phyloP scores from a whole-genome alignment of 2,329 filamentous ascomycete genomes.

The Ciborinia camelliae region DNA sequence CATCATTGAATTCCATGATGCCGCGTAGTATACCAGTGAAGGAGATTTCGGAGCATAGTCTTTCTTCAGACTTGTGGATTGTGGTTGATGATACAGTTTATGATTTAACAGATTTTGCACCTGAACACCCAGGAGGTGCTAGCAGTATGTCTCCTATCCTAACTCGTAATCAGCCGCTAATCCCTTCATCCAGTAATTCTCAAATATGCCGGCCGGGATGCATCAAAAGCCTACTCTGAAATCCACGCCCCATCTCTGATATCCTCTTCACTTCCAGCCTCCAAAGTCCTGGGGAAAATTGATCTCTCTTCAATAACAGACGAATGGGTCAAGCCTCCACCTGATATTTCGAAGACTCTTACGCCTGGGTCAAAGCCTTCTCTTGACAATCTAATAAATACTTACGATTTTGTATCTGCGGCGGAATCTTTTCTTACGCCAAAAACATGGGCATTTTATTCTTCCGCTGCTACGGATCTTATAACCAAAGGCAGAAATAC shows the following conservation, averaged over 20 bases:
- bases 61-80: constrained; percentile 57
- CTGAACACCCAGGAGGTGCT: constrained; percentile 59
- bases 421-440: constrained; percentile 53
- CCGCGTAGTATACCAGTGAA: constrained; percentile 38
- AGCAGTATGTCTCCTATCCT: constrained; percentile 42
- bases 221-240: constrained; percentile 50
- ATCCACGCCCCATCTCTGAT: constrained; percentile 50
- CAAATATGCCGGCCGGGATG: constrained; percentile 52
- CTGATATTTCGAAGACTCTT: constrained; percentile 31
- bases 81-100: constrained; percentile 66
- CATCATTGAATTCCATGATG: constrained; percentile 21
- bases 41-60: constrained; percentile 49
- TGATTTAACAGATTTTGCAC: constrained; percentile 63
- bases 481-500: constrained; percentile 57
- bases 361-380: constrained; percentile 37
- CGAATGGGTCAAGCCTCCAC: constrained; percentile 45
- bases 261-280: constrained; percentile 41
- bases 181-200: constrained; percentile 42
- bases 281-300: constrained; percentile 49
- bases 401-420: constrained; percentile 58
- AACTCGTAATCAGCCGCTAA: not conserved
- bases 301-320: constrained; percentile 47
- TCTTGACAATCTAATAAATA: constrained; percentile 53
- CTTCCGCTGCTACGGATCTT: constrained; percentile 67
- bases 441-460: constrained; percentile 69